A percentile compares a stretch with the other conserved stretches of the same genome.
Conservation (phyloP, 2,329 filamentous ascomycete genomes). For the Colletotrichum incanum region DNA sequence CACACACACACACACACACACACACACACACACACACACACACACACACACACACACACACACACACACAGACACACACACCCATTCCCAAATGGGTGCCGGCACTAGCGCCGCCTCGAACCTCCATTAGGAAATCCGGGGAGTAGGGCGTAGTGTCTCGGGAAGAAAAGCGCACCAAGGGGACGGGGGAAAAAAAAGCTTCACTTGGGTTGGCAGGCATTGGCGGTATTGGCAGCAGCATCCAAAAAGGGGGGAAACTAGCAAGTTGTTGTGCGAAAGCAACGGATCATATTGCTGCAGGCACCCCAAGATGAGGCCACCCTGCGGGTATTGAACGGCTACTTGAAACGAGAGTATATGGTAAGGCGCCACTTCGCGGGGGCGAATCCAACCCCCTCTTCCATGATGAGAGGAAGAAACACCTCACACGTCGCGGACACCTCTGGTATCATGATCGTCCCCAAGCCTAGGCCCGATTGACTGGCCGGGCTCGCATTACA, state of each 20-base stretch:
- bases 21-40: no score
- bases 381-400: neutral
- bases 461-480: slow-evolving; percentile 19
- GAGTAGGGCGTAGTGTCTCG: neutral
- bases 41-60: no score
- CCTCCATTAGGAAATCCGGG: neutral
- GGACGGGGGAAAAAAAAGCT: neutral
- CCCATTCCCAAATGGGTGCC: slow-evolving; percentile 1
- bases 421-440: slow-evolving; percentile 11
- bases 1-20: no score
- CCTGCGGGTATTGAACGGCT: slow-evolving; percentile 4
- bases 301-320: neutral
- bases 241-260: no score
- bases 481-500: slow-evolving; percentile 30
- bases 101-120: slow-evolving; percentile 15
- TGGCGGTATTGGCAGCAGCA: slow-evolving; percentile 6
- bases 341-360: slow-evolving; percentile 36
- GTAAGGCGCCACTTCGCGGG: slow-evolving; percentile 19
- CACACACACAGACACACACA: no score
- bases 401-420: no score
- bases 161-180: neutral
- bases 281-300: slow-evolving; percentile 14
- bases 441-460: slow-evolving; percentile 41
- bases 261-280: neutral
- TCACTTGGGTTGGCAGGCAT: neutral